Evolutionary conservation across 129 eudicot species (phyloP).

Genomic region (Lactuca saligna): DNA sequence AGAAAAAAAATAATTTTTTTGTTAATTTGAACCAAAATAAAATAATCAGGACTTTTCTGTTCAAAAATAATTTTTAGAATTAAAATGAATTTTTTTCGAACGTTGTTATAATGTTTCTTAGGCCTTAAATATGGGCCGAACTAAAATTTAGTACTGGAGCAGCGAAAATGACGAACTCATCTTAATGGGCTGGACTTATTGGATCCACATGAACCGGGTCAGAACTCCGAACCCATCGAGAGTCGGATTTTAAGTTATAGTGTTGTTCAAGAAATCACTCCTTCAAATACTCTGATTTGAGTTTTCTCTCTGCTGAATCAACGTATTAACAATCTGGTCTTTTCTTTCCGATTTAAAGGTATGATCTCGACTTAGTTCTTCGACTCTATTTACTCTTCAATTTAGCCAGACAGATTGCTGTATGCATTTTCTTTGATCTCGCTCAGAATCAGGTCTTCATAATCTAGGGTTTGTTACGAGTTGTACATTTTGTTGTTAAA

Average conservation of each 20-base stretch:
- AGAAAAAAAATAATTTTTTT: no score
- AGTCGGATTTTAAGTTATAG: conserved; percentile 22
- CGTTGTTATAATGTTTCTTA: no score
- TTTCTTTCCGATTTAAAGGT: conserved; percentile 22
- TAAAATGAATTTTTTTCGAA: no score
- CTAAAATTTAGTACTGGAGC: no score
- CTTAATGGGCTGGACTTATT: neutral
- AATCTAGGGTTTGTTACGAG: conserved; percentile 29
- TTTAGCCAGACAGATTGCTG: conserved; percentile 3
- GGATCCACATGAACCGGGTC: conserved; percentile 17
- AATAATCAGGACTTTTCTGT: no score
- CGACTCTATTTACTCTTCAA: neutral
- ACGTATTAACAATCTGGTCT: conserved; percentile 18
- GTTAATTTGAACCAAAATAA: no score
- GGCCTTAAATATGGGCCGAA: no score
- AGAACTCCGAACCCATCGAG: neutral
- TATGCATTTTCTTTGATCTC: neutral
- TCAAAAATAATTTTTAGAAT: no score
- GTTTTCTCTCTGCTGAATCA: conserved; percentile 12
- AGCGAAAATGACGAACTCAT: no score
- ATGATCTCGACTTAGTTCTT: conserved; percentile 12
- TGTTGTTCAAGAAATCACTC: conserved; percentile 35
- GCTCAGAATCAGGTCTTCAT: neutral
- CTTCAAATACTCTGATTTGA: conserved; percentile 9
- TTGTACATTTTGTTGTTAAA: neutral